Conservation (phyloP, 768 basidiomycete genomes). For the Trichaptum fuscoviolaceum region DNA sequence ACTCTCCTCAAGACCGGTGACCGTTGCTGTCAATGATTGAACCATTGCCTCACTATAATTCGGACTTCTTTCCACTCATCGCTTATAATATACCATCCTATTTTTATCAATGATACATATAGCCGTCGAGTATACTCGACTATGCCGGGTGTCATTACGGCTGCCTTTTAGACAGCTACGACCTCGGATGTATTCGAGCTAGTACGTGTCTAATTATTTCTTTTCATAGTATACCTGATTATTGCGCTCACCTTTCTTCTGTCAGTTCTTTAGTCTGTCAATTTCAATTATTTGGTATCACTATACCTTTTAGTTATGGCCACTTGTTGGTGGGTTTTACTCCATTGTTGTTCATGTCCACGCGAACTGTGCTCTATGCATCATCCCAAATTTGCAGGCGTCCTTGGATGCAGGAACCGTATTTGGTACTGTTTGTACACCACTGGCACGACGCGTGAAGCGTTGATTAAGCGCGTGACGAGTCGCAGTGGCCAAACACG, state of each 20-base stretch:
- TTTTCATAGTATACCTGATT: no score
- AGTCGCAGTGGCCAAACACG: background rate
- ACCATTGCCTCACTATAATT: background rate
- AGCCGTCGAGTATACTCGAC: no score
- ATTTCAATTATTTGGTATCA: background rate
- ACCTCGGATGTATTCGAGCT: slow-evolving; percentile 22
- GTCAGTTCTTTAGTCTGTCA: slow-evolving; percentile 14
- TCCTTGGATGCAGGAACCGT: no score
- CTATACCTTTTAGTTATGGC: slow-evolving; percentile 2
- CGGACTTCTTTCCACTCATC: no score
- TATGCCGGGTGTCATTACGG: slow-evolving; percentile 20
- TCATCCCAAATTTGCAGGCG: no score
- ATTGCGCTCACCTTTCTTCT: no score
- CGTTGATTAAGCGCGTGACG: no score
- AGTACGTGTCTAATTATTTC: no score
- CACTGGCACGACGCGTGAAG: no score
- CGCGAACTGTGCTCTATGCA: no score
- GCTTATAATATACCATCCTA: background rate
- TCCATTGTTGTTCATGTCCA: slow-evolving; percentile 7
- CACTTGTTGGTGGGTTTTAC: slow-evolving; percentile 9
- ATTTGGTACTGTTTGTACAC: no score
- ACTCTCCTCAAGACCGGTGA: background rate
- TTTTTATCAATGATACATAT: slow-evolving; percentile 16
- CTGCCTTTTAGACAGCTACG: slow-evolving; percentile 21
- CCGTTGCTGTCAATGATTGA: background rate